phyloP scores from a whole-genome alignment of 1,139 yeast species.

The Blastobotrys raffinosifermentans region DNA sequence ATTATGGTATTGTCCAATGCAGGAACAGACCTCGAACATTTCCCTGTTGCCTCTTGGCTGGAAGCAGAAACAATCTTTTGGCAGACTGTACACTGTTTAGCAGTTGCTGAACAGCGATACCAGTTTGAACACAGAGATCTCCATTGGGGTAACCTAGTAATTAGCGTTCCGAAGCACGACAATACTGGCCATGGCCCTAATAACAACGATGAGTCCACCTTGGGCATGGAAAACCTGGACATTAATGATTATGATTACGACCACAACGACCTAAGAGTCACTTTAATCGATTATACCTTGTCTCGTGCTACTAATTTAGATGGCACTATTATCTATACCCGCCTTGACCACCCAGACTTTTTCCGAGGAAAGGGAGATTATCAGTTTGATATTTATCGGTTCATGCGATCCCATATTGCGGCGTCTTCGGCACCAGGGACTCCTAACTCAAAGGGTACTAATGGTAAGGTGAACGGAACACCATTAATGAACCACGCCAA shows the following conservation, averaged over 20 bases:
- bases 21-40: slow-evolving; percentile 45
- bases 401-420: slow-evolving; percentile 35
- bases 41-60: slow-evolving; percentile 42
- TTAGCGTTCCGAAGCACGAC: slow-evolving; percentile 15
- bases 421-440: slow-evolving; percentile 8
- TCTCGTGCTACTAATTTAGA: slow-evolving; percentile 38
- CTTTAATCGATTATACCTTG: slow-evolving; percentile 53
- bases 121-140: slow-evolving; percentile 65
- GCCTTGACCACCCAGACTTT: slow-evolving; percentile 45
- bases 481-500: not conserved
- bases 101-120: slow-evolving; percentile 44
- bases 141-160: slow-evolving; percentile 55
- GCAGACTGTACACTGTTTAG: slow-evolving; percentile 44
- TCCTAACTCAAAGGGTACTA: not conserved
- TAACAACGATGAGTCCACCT: not conserved
- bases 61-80: slow-evolving; percentile 50
- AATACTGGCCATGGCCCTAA: slow-evolving; percentile 4
- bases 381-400: slow-evolving; percentile 48
- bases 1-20: slow-evolving; percentile 43
- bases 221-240: slow-evolving; percentile 11
- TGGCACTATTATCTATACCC: slow-evolving; percentile 27
- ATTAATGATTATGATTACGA: slow-evolving; percentile 13
- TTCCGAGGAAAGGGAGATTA: slow-evolving; percentile 47
- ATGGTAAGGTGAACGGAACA: slow-evolving; percentile 1
- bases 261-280: slow-evolving; percentile 34